Evolutionary conservation across 352 stramenopile genomes (phyloP).

Genomic region (Labyrinthula sp.): DNA sequence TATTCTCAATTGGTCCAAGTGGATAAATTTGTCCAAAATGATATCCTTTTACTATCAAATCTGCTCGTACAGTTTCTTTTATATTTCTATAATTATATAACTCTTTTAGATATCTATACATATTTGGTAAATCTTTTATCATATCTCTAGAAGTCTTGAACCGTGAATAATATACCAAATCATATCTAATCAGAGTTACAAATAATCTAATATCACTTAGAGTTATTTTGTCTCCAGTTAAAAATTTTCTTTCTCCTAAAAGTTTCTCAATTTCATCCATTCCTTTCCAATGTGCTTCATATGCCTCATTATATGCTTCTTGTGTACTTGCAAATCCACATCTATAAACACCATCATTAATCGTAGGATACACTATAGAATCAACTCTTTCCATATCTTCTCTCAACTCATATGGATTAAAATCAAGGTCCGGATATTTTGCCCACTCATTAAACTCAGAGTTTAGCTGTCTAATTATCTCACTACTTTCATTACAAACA

Average conservation of each 20-base stretch:
- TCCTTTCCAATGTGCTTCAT: constrained; percentile 44
- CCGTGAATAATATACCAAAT: constrained; percentile 69
- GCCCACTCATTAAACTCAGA: constrained; percentile 49
- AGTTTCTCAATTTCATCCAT: constrained; percentile 51
- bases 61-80: no score
- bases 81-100: constrained; percentile 30
- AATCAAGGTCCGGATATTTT: constrained; percentile 42
- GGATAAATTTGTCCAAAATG: no score
- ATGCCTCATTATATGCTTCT: constrained; percentile 56
- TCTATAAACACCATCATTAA: constrained; percentile 73
- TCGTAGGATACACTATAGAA: constrained; percentile 66
- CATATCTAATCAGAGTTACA: constrained; percentile 65
- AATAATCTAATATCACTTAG: constrained; percentile 65
- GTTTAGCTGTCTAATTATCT: constrained; percentile 76
- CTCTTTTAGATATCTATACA: constrained; percentile 37
- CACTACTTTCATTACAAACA: constrained; percentile 73
- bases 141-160: constrained; percentile 65
- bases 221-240: constrained; percentile 45
- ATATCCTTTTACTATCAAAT: no score
- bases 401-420: constrained; percentile 52
- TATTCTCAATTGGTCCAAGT: no score
- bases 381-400: constrained; percentile 63
- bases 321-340: constrained; percentile 66
- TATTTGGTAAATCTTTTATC: constrained; percentile 59
- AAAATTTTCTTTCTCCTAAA: constrained; percentile 41